These are phyloP conservation scores for Scytalidium lignicola DNA, from an alignment of 2,329 filamentous ascomycete species.

Conservation along the genomic window DNA sequence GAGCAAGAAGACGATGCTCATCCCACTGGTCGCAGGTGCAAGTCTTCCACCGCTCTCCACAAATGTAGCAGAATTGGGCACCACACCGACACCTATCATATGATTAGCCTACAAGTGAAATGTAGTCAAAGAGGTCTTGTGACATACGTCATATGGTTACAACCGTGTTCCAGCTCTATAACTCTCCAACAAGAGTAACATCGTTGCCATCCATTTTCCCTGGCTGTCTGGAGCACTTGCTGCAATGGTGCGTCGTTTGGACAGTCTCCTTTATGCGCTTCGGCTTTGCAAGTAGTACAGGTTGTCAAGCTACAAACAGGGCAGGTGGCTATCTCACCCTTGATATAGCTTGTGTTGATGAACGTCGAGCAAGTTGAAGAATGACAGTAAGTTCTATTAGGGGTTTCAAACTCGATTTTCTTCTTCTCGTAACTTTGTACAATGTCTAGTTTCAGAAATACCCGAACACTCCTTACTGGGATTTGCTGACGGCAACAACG, in stretches of 20 bases:
- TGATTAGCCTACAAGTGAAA: too few species aligned
- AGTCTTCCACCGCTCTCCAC: conserved; percentile 36
- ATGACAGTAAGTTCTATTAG: conserved; percentile 47
- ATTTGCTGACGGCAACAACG: conserved; percentile 45
- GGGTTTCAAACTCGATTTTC: conserved; percentile 42
- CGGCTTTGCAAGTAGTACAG: conserved; percentile 46
- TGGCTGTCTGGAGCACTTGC: conserved; percentile 35
- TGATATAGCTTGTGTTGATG: conserved; percentile 32
- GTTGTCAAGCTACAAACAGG: conserved; percentile 36
- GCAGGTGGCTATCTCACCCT: conserved; percentile 35
- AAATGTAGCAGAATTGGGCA: conserved; percentile 45
- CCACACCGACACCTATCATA: conserved; percentile 38
- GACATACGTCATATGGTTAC: conserved; percentile 52
- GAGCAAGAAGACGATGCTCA: conserved; percentile 27
- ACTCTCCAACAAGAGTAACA: conserved; percentile 41
- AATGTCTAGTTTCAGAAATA: conserved; percentile 33
- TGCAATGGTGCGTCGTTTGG: conserved; percentile 36
- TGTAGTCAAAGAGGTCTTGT: too few species aligned
- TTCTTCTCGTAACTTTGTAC: conserved; percentile 36
- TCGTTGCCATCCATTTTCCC: conserved; percentile 43
- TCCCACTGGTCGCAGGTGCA: conserved; percentile 36
- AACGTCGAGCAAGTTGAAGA: conserved; percentile 39
- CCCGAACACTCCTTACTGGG: conserved; percentile 26
- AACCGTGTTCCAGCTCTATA: conserved; percentile 46
- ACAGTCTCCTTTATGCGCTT: conserved; percentile 42